These are phyloP conservation scores for Mortierella antarctica DNA, from an alignment of 192 early-diverging fungal genomes.

Conservation along the genomic window DNA sequence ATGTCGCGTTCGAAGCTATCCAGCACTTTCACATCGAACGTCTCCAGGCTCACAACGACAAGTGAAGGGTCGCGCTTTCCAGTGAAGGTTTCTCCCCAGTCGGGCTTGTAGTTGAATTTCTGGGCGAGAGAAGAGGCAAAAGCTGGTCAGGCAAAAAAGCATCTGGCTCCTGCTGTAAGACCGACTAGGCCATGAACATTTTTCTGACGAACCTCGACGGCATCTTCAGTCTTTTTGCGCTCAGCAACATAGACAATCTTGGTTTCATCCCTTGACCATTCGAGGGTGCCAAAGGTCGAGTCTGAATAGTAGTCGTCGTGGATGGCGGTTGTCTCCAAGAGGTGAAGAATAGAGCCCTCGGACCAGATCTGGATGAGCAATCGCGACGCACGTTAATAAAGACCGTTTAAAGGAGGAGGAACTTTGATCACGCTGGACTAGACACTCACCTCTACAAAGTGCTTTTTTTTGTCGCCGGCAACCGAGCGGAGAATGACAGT, in stretches of 20 bases:
- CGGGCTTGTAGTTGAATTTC: conserved; percentile 64
- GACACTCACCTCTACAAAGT: conserved; percentile 65
- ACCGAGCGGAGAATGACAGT: conserved; percentile 54
- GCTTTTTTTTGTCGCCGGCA: conserved; percentile 57
- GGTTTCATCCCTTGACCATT: conserved; percentile 68
- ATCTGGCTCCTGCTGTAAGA: neutral
- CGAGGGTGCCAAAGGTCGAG: conserved; percentile 70
- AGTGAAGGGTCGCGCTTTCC: conserved; percentile 69
- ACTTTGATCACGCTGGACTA: no score
- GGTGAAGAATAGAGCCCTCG: conserved; percentile 59
- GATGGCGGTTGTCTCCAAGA: conserved; percentile 70
- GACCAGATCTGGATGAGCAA: conserved; percentile 56
- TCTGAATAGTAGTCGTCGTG: conserved; percentile 82
- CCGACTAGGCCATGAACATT: neutral
- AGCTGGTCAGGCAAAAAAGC: neutral
- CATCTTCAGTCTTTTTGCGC: conserved; percentile 61
- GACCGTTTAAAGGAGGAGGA: no score
- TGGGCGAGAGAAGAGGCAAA: neutral
- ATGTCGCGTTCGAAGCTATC: conserved; percentile 46
- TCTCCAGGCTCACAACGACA: conserved; percentile 62
- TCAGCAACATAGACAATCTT: conserved; percentile 79
- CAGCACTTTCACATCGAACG: conserved; percentile 48
- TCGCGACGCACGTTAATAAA: no score
- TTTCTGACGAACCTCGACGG: conserved; percentile 34
- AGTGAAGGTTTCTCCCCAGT: conserved; percentile 78